Base-by-base conservation (phyloP, 768 basidiomycete genomes). In the Naganishia friedmannii region DNA sequence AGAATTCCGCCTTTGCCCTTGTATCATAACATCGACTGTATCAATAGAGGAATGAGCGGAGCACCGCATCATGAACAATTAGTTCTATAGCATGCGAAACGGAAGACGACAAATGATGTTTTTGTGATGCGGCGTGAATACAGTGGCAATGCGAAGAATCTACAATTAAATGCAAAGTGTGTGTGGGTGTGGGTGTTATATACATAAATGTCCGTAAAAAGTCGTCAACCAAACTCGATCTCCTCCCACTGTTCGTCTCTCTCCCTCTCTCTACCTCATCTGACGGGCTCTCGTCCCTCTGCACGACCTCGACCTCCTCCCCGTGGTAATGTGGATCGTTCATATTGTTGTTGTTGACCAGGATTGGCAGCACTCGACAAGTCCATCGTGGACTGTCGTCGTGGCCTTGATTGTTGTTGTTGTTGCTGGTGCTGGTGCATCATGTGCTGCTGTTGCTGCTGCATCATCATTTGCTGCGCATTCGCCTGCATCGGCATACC, bases 361-460 rank as follows among this genome's bases (percentile, higher is more conserved):
- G 57, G 15, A 58, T 15, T 32, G 17, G 29, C 34, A 10, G 34
- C 28, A 9, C 21, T 58, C 34, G 57, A 21, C 15, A 58, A 13
- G 10, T 58, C 57, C 57, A 58, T 58, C 13, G 31, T 23, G 8
- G 57, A 58, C 15, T 58, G 57, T 58, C 57, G 29, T 37, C 57
- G 31, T 23, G 31, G 34, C 34, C 57, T 37, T 1, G 19, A 23
- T 21, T 23, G 57, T 6, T 32, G 57, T 37, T 58, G 57, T 2
- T 23, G 57, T n/a, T 51, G 48, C 21, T 51, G 48, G 3, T 51
- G 48, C n/a, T 51, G 45, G 12, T 37, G 42, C 42, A 42, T 42
- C 42, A 42, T 42, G 3, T 51, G 48, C 48, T 51, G 45, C 5
- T 46, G 48, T 51, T 51, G 48, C 7, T n/a, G 48, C 48, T 51